A percentile compares a stretch with the other conserved stretches of the same genome.
These are phyloP conservation scores for Ceratobasidium sp. DNA, from an alignment of 1,284 basidiomycete genomes.

Conservation along the genomic window DNA sequence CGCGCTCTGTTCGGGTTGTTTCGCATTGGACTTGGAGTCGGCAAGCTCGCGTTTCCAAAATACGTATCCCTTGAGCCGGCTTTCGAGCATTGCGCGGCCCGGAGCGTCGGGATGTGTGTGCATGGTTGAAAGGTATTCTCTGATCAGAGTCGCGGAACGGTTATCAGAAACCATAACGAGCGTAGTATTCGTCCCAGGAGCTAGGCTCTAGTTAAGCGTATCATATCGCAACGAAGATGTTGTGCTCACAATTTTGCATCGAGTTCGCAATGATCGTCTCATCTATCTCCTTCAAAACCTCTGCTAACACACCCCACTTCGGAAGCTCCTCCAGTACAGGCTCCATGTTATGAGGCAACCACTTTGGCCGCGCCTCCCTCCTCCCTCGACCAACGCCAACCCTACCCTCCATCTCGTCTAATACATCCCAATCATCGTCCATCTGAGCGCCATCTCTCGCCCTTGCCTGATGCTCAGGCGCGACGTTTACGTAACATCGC, in stretches of 20 bases:
- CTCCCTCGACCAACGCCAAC: constrained; percentile 5
- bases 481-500: constrained; percentile 70
- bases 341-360: constrained; percentile 82
- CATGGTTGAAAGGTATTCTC: constrained; percentile 78
- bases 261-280: constrained; percentile 72
- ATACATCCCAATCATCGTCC: constrained; percentile 73
- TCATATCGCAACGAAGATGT: neutral
- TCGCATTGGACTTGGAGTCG: constrained; percentile 46
- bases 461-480: constrained; percentile 43
- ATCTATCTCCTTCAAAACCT: constrained; percentile 91
- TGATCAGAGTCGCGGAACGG: constrained; percentile 74
- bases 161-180: constrained; percentile 90
- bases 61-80: constrained; percentile 74
- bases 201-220: constrained; percentile 51
- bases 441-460: constrained; percentile 56
- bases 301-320: constrained; percentile 89
- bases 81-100: constrained; percentile 80
- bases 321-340: constrained; percentile 93
- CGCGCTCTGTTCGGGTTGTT: neutral
- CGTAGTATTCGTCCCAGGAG: constrained; percentile 75
- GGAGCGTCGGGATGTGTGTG: constrained; percentile 64
- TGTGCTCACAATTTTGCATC: constrained; percentile 45
- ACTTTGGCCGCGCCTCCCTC: constrained; percentile 49
- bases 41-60: constrained; percentile 79
- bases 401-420: constrained; percentile 66